Evolutionary conservation across 495 filamentous ascomycete species (phyloP).

Genomic region (Rhypophila decipiens): DNA sequence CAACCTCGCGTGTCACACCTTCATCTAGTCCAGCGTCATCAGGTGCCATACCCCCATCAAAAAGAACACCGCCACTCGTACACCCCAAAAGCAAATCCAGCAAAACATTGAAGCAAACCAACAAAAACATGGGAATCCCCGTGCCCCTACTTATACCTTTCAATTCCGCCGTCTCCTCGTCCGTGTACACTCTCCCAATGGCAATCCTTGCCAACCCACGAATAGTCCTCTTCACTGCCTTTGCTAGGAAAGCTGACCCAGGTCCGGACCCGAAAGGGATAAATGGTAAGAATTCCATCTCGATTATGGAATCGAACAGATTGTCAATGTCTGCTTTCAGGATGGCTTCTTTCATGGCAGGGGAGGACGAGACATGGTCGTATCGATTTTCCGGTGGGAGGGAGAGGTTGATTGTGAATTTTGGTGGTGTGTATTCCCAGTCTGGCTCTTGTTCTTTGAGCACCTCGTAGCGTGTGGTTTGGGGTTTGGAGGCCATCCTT

Average conservation of each 20-base stretch:
- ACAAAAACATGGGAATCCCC: conserved; percentile 51
- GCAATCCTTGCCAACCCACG: conserved; percentile 24
- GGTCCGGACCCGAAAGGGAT: too few relatives aligned
- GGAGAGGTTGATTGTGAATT: conserved; percentile 53
- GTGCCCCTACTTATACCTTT: conserved; percentile 48
- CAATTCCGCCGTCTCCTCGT: conserved; percentile 57
- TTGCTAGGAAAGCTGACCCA: too few relatives aligned
- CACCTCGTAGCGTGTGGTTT: too few relatives aligned
- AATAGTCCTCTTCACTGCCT: too few relatives aligned
- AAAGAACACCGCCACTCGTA: conserved; percentile 44
- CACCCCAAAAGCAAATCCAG: conserved; percentile 63
- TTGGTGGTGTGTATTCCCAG: conserved; percentile 5
- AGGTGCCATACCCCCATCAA: neutral
- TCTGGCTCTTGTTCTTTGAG: too few relatives aligned
- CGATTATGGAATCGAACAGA: conserved; percentile 2
- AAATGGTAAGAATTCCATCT: neutral
- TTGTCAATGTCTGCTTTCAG: neutral
- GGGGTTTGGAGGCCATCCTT: too few relatives aligned
- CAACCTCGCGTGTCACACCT: too few relatives aligned
- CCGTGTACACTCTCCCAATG: conserved; percentile 42
- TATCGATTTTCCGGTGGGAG: conserved; percentile 52
- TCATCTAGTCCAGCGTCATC: too few relatives aligned
- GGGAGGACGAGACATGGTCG: conserved; percentile 16
- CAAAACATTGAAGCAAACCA: conserved; percentile 56
- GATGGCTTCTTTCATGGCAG: conserved; percentile 1